Percentiles rank a stretch among this genome's conserved stretches.
Conservation (phyloP, 306 rosid species). For the Leucaena leucocephala region DNA sequence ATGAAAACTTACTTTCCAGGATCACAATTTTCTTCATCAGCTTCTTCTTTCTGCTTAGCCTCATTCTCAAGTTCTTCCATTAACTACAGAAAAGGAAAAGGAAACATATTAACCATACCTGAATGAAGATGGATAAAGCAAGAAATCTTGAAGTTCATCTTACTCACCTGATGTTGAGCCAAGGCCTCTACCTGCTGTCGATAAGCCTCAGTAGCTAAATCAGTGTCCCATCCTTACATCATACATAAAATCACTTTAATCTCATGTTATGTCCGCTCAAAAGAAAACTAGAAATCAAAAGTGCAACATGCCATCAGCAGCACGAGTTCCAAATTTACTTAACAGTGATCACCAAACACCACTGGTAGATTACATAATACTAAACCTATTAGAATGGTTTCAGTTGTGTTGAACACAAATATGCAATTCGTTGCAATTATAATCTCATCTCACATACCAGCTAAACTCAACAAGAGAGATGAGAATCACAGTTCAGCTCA, state of each 20-base stretch:
- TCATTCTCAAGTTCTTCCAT: constrained; percentile 93
- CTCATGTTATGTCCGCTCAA: constrained; percentile 24
- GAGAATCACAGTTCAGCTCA: constrained; percentile 22
- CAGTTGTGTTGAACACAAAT: constrained; percentile 17
- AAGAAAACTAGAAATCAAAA: constrained; percentile 23
- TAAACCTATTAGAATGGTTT: constrained; percentile 9
- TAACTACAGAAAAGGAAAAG: constrained; percentile 53
- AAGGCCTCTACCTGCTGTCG: constrained; percentile 95
- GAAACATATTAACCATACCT: constrained; percentile 26
- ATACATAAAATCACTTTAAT: constrained; percentile 34
- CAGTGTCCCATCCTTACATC: constrained; percentile 93
- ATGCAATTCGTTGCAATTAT: constrained; percentile 5
- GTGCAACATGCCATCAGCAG: constrained; percentile 20
- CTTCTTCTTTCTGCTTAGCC: constrained; percentile 84
- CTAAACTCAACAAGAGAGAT: not conserved
- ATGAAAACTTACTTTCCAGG: constrained; percentile 54
- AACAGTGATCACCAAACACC: constrained; percentile 13
- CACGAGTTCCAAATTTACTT: constrained; percentile 17
- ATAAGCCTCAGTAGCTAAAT: constrained; percentile 96
- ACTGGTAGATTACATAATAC: not conserved
- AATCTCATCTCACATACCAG: constrained; percentile 21
- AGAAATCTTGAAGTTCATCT: constrained; percentile 25
- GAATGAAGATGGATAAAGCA: constrained; percentile 18
- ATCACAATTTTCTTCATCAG: constrained; percentile 65
- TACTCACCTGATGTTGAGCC: constrained; percentile 87